Conservation (phyloP, 805 yeast species). For the Blastobotrys attinorum region DNA sequence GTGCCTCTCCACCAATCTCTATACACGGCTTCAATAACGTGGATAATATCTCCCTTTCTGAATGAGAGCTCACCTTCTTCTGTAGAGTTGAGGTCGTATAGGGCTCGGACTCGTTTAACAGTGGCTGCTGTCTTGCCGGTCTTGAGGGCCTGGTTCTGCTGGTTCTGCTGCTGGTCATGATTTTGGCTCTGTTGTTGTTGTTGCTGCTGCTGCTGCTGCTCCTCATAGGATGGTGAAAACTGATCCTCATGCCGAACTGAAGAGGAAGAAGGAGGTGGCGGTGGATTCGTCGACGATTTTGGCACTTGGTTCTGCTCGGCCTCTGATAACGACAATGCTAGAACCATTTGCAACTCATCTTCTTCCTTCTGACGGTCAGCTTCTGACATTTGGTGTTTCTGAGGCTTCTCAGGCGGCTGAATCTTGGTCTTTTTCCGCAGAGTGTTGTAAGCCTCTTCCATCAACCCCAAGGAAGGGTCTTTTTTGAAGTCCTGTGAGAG, state of each 20-base stretch:
- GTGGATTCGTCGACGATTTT: conserved; percentile 1
- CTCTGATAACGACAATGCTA: conserved; percentile 66
- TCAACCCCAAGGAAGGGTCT: conserved; percentile 71
- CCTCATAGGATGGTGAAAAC: conserved; percentile 4
- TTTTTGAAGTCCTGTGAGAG: conserved; percentile 52
- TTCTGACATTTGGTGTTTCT: conserved; percentile 40
- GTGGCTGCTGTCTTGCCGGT: conserved; percentile 28
- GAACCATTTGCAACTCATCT: conserved; percentile 67
- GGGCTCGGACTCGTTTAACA: conserved; percentile 67
- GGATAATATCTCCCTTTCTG: conserved; percentile 77
- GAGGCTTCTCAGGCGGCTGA: conserved; percentile 49
- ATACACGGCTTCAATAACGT: conserved; percentile 79
- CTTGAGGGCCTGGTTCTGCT: conserved; percentile 10
- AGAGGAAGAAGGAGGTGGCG: no score
- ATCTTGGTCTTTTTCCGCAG: conserved; percentile 35
- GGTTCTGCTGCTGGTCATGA: conserved; percentile 11
- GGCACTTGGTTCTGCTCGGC: conserved; percentile 27
- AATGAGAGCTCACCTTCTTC: conserved; percentile 88
- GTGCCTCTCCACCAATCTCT: conserved; percentile 96
- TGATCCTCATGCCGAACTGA: neutral
- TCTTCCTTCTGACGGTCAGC: conserved; percentile 57
- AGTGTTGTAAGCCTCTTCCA: conserved; percentile 51
- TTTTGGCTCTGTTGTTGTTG: no score
- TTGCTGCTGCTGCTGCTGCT: conserved; percentile 6
- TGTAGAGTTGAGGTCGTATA: conserved; percentile 68